Percentiles rank a stretch among this genome's conserved stretches.
These are phyloP conservation scores for Ilyonectria mors-panacis DNA, from an alignment of 2,329 filamentous ascomycete species.

Conservation along the genomic window DNA sequence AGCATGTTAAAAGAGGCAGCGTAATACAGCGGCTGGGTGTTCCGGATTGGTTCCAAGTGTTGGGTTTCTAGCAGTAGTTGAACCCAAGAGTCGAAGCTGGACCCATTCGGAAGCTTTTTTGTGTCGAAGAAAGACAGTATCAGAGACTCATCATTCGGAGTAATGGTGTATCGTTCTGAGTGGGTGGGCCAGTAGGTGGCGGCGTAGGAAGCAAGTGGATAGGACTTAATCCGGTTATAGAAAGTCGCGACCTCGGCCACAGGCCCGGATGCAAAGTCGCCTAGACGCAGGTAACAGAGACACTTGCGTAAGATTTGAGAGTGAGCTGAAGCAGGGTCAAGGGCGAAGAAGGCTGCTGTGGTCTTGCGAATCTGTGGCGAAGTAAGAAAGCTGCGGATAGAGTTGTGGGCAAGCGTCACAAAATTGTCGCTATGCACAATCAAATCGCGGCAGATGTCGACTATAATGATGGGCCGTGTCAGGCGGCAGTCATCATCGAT, in stretches of 20 bases:
- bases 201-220: constrained; percentile 38
- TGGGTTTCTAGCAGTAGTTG: constrained; percentile 36
- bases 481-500: constrained; percentile 46
- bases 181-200: constrained; percentile 42
- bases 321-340: constrained; percentile 33
- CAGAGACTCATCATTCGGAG: constrained; percentile 31
- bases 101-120: constrained; percentile 33
- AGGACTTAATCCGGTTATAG: constrained; percentile 9
- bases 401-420: constrained; percentile 45
- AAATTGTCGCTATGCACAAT: constrained; percentile 25
- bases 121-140: constrained; percentile 43
- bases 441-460: constrained; percentile 42
- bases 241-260: constrained; percentile 6
- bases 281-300: constrained; percentile 39
- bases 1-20: constrained; percentile 47
- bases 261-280: constrained; percentile 36
- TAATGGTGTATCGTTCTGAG: constrained; percentile 32
- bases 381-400: constrained; percentile 40
- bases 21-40: constrained; percentile 44
- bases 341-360: constrained; percentile 37
- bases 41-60: constrained; percentile 24
- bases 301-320: constrained; percentile 44
- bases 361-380: constrained; percentile 38
- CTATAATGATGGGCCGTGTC: constrained; percentile 33
- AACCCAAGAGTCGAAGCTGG: constrained; percentile 45